These are phyloP conservation scores for Clitopilus passeckerianus DNA, from an alignment of 768 basidiomycete species.

Conservation along the genomic window DNA sequence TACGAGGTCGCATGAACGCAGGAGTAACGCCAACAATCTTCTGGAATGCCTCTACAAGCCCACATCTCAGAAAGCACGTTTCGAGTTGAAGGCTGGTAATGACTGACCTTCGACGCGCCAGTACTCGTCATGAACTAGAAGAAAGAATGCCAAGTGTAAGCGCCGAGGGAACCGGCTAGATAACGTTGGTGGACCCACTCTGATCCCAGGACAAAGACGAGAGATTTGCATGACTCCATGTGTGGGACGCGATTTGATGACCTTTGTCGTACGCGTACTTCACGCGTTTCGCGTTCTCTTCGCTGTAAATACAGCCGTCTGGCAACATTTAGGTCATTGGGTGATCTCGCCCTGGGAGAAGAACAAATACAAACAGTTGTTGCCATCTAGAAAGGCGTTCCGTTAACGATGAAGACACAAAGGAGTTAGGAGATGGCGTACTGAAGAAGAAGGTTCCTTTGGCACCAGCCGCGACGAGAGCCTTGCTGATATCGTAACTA, in stretches of 20 bases:
- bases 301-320: slow-evolving; percentile 35
- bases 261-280: slow-evolving; percentile 34
- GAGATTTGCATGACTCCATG: slow-evolving; percentile 38
- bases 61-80: background rate
- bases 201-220: slow-evolving; percentile 15
- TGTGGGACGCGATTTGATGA: slow-evolving; percentile 44
- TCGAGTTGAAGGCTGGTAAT: no score
- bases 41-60: slow-evolving; percentile 26
- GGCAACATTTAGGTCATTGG: background rate
- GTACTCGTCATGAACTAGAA: background rate
- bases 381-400: slow-evolving; percentile 19
- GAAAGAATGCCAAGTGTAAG: background rate
- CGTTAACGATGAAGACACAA: background rate
- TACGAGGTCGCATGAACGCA: slow-evolving; percentile 37
- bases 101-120: slow-evolving; percentile 23
- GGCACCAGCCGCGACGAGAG: slow-evolving; percentile 16
- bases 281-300: slow-evolving; percentile 16
- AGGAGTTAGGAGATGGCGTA: slow-evolving; percentile 10
- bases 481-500: slow-evolving; percentile 27
- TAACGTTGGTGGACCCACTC: slow-evolving; percentile 14
- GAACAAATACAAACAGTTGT: slow-evolving; percentile 21
- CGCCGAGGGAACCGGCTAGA: background rate
- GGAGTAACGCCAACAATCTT: slow-evolving; percentile 31
- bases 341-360: background rate
- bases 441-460: slow-evolving; percentile 30